Evolutionary conservation across 2,329 filamentous ascomycete species (phyloP).

Genomic region (Penicillium decumbens): DNA sequence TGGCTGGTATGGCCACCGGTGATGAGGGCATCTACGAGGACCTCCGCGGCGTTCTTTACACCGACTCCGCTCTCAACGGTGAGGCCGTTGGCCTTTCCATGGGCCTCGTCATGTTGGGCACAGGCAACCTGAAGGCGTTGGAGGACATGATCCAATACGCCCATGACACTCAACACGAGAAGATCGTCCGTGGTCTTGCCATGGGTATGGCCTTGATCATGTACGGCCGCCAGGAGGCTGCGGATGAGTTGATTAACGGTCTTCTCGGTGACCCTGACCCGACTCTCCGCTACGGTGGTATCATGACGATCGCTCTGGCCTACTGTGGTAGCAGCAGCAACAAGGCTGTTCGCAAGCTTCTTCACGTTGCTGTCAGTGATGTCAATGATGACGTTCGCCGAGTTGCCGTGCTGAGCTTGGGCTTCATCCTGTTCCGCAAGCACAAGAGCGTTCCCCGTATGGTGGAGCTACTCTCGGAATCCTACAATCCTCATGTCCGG

Average conservation of each 20-base stretch:
- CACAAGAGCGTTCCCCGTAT: constrained; percentile 94
- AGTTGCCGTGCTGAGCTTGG: constrained; percentile 94
- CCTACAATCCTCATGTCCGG: constrained; percentile 96
- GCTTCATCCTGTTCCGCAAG: constrained; percentile 98
- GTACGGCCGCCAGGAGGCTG: constrained; percentile 91
- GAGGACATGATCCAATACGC: constrained; percentile 98
- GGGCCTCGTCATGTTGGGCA: constrained; percentile 97
- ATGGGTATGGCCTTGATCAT: constrained; percentile 98
- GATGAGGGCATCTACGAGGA: constrained; percentile 87
- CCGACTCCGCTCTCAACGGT: constrained; percentile 92
- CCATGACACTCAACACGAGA: constrained; percentile 97
- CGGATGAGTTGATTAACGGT: constrained; percentile 89
- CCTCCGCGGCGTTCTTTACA: constrained; percentile 81
- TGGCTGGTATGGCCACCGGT: constrained; percentile 95
- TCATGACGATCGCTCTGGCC: constrained; percentile 95
- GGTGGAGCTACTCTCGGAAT: constrained; percentile 96
- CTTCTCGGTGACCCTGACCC: constrained; percentile 91
- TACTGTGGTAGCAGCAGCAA: constrained; percentile 98
- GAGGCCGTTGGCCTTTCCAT: constrained; percentile 94
- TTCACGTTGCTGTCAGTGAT: constrained; percentile 95
- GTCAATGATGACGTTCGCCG: constrained; percentile 96
- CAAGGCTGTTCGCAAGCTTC: constrained; percentile 91
- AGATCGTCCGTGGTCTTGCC: constrained; percentile 92
- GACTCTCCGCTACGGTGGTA: constrained; percentile 90
- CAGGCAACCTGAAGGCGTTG: constrained; percentile 87